Evolutionary conservation across 305 asterid species (phyloP), one percentile per base, ranked within the genome.

Genomic region (Solanum aculeatissimum): DNA sequence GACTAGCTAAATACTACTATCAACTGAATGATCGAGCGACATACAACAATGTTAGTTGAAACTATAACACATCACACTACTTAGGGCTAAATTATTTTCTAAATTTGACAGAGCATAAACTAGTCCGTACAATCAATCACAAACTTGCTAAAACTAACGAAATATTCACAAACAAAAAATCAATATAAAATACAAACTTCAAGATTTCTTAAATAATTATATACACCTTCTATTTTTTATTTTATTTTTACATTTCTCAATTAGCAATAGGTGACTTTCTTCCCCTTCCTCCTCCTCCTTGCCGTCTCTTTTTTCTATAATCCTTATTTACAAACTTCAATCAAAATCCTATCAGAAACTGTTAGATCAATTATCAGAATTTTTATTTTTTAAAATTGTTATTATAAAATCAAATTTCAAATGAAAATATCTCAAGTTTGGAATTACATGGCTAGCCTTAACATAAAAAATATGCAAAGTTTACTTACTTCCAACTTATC

Each of bases 271-370:
- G 40, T 6, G 40, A 35, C 40, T 4, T 35, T 35, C 45, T 9
- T 40, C 9, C 45, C 1, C 45, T 9, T 1, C 2, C 45, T 8
- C 45, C 8, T 9, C 10, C 65, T 3, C 13, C 2, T 1, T 0
- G 1, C 0, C 14, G 1, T 6, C 1, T 42, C 10, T 0, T 42
- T 0, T n/a, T 57, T 57, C 10, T 1, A 10, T 9, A 57, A 13
- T 9, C 0, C 9, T 9, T 57, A 54, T 18, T 54, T 7, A 53
- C 21, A 53, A 53, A 53, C 58, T 53, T 53, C 7, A 7, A 7
- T 1, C 21, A 53, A 53, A 53, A 53, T 18, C 4, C 2, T 53
- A 53, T 53, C 7, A 4, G 7, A 42, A 0, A 42, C 9, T 42
- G 47, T 9, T 8, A 45, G 15, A 45, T 4, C 4, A 45, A 45